Evolutionary conservation across 768 basidiomycete genomes (phyloP).

Genomic region (Pleurotus citrinopileatus): DNA sequence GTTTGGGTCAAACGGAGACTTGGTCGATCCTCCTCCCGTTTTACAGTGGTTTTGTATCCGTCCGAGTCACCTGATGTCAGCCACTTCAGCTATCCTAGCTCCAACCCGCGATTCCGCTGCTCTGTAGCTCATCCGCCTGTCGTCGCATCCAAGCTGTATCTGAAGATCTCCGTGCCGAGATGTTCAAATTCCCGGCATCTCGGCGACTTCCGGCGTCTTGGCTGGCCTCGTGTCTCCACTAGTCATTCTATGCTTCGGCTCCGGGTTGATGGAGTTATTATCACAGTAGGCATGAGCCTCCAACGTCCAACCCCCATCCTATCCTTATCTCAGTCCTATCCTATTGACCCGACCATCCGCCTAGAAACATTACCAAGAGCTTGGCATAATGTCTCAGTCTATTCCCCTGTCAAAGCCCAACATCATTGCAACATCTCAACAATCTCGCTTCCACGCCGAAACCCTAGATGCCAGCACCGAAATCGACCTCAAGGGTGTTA

Average conservation of each 20-base stretch:
- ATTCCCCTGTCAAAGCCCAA: neutral
- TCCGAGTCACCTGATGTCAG: neutral
- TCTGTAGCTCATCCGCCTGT: neutral
- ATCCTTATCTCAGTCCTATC: no score
- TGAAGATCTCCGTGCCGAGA: neutral
- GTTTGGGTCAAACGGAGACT: neutral
- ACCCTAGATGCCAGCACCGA: conserved; percentile 26
- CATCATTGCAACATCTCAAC: conserved; percentile 29
- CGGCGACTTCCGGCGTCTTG: neutral
- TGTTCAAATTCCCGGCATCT: neutral
- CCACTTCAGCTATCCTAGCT: neutral
- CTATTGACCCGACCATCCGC: no score
- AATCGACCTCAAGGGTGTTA: conserved; percentile 43
- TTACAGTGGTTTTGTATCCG: neutral
- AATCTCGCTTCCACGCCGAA: conserved; percentile 33
- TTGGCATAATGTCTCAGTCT: neutral
- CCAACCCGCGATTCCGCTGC: neutral
- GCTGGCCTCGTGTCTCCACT: neutral
- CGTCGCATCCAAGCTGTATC: neutral
- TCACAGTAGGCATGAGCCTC: no score
- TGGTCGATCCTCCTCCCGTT: neutral
- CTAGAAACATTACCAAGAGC: neutral
- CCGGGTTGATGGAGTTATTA: neutral
- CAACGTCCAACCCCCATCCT: no score
- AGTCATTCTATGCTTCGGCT: neutral